A percentile compares a stretch with the other conserved stretches of the same genome.
Evolutionary conservation across 2,329 filamentous ascomycete species (phyloP).

Genomic region (Aspergillus latus): DNA sequence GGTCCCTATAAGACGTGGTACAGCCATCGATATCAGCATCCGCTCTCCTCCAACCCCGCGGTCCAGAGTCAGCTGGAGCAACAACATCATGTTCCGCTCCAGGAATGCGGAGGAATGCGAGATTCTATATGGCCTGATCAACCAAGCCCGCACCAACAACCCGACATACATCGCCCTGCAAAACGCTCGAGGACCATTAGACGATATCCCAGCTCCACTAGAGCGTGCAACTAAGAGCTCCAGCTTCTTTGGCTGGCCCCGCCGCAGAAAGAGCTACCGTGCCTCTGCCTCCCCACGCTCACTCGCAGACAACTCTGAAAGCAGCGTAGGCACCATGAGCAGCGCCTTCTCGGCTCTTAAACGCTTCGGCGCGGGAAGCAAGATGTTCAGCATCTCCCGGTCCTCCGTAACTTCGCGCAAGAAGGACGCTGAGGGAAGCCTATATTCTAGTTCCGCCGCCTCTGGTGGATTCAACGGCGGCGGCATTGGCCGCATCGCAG

Average conservation of each 20-base stretch:
- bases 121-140: constrained; percentile 79
- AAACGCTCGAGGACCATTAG: constrained; percentile 64
- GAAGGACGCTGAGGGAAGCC: constrained; percentile 50
- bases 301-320: constrained; percentile 65
- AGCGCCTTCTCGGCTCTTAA: constrained; percentile 77
- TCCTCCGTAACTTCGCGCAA: constrained; percentile 67
- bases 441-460: constrained; percentile 59
- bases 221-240: constrained; percentile 46
- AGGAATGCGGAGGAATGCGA: constrained; percentile 74
- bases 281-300: constrained; percentile 58
- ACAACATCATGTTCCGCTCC: constrained; percentile 89
- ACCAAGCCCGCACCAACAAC: constrained; percentile 86
- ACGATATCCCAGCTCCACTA: constrained; percentile 54
- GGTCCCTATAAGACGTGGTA: constrained; percentile 86
- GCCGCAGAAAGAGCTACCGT: constrained; percentile 55
- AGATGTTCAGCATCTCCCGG: constrained; percentile 77
- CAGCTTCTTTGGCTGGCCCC: constrained; percentile 53
- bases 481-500: constrained; percentile 53
- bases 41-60: constrained; percentile 77
- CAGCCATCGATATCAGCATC: constrained; percentile 89
- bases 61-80: constrained; percentile 67
- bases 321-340: constrained; percentile 72
- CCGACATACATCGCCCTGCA: constrained; percentile 80
- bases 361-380: constrained; percentile 69
- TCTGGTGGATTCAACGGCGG: constrained; percentile 55